A percentile compares a stretch with the other conserved stretches of the same genome.
phyloP scores from a whole-genome alignment of 768 basidiomycete species.

The Mycena crocata region DNA sequence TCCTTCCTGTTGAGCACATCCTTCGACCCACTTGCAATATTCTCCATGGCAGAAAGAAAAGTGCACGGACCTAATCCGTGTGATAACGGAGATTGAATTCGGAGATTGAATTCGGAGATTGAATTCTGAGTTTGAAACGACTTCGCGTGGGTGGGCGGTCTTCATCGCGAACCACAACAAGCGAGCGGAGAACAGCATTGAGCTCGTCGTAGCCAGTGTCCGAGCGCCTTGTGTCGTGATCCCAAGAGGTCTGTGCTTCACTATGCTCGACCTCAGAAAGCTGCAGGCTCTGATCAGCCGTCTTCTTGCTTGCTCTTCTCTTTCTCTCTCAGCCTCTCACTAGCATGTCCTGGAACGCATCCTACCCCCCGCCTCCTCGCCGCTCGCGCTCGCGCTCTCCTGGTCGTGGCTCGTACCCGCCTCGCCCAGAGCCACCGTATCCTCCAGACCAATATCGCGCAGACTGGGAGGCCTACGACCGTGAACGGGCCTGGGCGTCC shows the following conservation, averaged over 20 bases:
- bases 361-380: constrained; percentile 78
- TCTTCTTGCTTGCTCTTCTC: constrained; percentile 63
- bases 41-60: constrained; percentile 27
- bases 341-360: constrained; percentile 85
- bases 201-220: constrained; percentile 58
- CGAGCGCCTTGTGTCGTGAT: constrained; percentile 66
- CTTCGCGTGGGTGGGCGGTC: not conserved
- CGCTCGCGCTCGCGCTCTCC: constrained; percentile 90
- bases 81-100: too few relatives aligned
- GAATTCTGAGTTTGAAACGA: not conserved
- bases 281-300: constrained; percentile 77
- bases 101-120: not conserved
- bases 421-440: constrained; percentile 67
- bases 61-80: not conserved
- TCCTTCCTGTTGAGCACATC: not conserved
- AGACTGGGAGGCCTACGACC: constrained; percentile 79
- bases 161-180: constrained; percentile 34
- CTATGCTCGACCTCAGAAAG: constrained; percentile 87
- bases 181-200: constrained; percentile 45
- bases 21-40: constrained; percentile 13
- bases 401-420: constrained; percentile 66
- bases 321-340: constrained; percentile 67
- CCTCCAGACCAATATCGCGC: constrained; percentile 70
- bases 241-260: constrained; percentile 93
- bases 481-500: constrained; percentile 73